A percentile compares a stretch with the other conserved stretches of the same genome.
These are phyloP conservation scores for Penicillium carneum DNA, from an alignment of 2,329 filamentous ascomycete species.

Conservation along the genomic window DNA sequence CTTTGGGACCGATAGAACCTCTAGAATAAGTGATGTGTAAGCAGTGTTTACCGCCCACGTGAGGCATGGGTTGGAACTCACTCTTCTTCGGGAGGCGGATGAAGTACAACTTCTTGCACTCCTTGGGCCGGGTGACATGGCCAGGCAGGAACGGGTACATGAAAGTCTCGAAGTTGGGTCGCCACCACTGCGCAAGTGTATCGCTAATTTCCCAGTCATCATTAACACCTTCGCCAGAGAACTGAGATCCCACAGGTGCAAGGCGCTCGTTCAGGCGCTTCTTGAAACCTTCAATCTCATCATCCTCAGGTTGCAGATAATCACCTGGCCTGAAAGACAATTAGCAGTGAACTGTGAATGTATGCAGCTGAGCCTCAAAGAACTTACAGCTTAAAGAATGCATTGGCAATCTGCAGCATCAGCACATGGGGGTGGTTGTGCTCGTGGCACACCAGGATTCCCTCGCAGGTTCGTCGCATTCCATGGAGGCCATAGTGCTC, in stretches of 20 bases:
- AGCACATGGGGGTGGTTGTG: conserved; percentile 98
- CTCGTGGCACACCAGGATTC: conserved; percentile 95
- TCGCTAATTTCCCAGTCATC: conserved; percentile 95
- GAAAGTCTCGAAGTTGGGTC: conserved; percentile 98
- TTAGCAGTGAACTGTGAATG: conserved; percentile 7
- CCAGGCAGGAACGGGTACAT: conserved; percentile 99
- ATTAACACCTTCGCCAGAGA: conserved; percentile 83
- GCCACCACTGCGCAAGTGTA: conserved; percentile 96
- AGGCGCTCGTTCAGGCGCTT: conserved; percentile 87
- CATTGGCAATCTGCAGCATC: conserved; percentile 99
- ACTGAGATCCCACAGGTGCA: conserved; percentile 84
- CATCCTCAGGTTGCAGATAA: conserved; percentile 84
- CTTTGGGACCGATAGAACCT: conserved; percentile 94
- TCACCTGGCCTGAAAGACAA: conserved; percentile 74
- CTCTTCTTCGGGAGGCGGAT: conserved; percentile 92
- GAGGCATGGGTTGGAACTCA: conserved; percentile 56
- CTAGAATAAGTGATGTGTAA: conserved; percentile 55
- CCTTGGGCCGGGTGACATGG: conserved; percentile 94
- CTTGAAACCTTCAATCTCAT: conserved; percentile 96
- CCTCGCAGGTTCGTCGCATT: conserved; percentile 97
- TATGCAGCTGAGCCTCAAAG: not conserved
- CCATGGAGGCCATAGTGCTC: conserved; percentile 91
- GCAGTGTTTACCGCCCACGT: not conserved
- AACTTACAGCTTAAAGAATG: conserved; percentile 89
- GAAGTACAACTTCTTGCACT: conserved; percentile 99